Evolutionary conservation across 139 green algal species (phyloP).

Genomic region (Chlamydomonas sp.): DNA sequence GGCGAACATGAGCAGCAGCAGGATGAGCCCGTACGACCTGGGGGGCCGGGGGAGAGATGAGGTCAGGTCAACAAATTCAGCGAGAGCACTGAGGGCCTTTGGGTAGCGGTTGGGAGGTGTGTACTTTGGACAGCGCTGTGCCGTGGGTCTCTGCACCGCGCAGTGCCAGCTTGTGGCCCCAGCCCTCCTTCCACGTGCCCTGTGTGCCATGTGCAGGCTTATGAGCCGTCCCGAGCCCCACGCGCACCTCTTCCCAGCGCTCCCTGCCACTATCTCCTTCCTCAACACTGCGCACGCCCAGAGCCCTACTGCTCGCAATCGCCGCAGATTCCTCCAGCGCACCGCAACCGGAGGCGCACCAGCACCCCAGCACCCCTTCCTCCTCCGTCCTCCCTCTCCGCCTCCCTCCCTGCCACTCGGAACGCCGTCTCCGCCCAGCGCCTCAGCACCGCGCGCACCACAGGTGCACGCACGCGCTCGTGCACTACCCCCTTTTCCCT

Average conservation of each 20-base stretch:
- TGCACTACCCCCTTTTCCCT: neutral
- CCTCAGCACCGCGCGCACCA: neutral
- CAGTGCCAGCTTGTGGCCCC: neutral
- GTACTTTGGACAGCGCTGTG: neutral
- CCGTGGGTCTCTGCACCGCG: neutral
- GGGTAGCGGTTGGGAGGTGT: too few species aligned
- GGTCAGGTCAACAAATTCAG: neutral
- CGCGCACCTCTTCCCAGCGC: too few species aligned
- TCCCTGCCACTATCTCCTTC: too few species aligned
- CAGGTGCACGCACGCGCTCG: neutral
- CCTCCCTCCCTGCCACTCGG: neutral
- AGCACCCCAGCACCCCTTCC: too few species aligned
- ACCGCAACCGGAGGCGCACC: too few species aligned
- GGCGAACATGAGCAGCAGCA: conserved; percentile 35
- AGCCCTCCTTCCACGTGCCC: neutral
- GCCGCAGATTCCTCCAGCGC: too few species aligned
- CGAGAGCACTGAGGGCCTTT: neutral
- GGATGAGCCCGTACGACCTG: conserved; percentile 34
- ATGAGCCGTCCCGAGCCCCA: too few species aligned
- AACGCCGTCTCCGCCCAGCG: neutral
- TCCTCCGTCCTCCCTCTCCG: neutral
- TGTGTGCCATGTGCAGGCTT: neutral
- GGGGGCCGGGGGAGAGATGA: neutral
- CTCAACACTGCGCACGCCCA: too few species aligned
- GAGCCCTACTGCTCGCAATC: too few species aligned